Base-by-base conservation (phyloP, 805 yeast species). In the Metschnikowia bowlesiae region DNA sequence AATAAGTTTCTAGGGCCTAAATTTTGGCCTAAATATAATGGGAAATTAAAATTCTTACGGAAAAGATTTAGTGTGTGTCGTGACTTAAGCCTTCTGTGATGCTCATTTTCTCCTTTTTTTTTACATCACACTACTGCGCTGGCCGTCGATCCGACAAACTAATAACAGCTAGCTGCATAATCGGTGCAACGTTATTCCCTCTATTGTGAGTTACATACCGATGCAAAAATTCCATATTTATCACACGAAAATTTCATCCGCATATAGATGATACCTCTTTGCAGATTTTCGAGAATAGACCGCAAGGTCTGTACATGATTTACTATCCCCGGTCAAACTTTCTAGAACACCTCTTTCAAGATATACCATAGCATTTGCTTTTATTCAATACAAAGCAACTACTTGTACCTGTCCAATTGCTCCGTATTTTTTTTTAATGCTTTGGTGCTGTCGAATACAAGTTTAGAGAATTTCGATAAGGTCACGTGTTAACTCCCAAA, bases 41-140 rank as follows among this genome's bases (percentile, higher is more conserved):
- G 37, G 13, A 16, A 16, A 16, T 11, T 14, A 28, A 11, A 28
- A 16, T 10, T 44, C n/a, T 28, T 11, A 26, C 39, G 40, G 32
- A 18, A 42, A 22, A 10, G n/a, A 28, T n/a, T 34, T 31, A 18
- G 32, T 36, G 41, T 8, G 16, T 28, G 33, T 36, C 31, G 37
- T 8, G 28, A 16, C 13, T 7, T 26, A 22, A 29, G 10, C n/a
- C 26, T 47, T 18, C 22, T 22, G 16, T 39, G 46, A 29, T 34
- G 46, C 45, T 39, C 50, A 40, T 41, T 50, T 50, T 50, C 50
- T 40, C 46, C 52, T 49, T 45, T 42, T 41, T 46, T 50, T 47
- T 50, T 37, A 41, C 54, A 48, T 46, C 44, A 46, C 53, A 45
- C 53, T 47, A 35, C 46, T 44, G 32, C 39, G 39, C 40, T 44